A percentile compares a stretch with the other conserved stretches of the same genome.
phyloP scores from a whole-genome alignment of 768 basidiomycete species.

The Pulveroboletus ravenelii region DNA sequence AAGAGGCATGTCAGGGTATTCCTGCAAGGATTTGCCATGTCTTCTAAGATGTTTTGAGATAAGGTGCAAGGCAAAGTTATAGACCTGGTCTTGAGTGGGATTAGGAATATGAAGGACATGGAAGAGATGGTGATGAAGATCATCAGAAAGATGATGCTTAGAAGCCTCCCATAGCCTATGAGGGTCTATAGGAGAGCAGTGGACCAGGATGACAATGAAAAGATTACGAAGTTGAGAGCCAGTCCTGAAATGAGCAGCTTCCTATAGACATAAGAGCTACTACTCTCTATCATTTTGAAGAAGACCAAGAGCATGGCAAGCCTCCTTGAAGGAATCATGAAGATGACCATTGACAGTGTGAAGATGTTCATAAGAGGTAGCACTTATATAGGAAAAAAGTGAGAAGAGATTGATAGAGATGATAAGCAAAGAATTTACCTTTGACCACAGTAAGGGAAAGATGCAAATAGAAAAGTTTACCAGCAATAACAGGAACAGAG shows the following conservation, averaged over 20 bases:
- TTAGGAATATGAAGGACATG: not conserved
- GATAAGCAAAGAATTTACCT: not conserved
- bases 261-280: conserved; percentile 38
- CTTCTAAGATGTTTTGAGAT: not conserved
- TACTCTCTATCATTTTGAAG: conserved; percentile 48
- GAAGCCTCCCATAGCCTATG: too few species aligned
- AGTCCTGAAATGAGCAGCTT: conserved; percentile 13
- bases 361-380: too few species aligned
- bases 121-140: not conserved
- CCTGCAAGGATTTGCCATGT: not conserved
- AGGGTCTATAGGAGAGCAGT: too few species aligned
- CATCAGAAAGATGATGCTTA: too few species aligned
- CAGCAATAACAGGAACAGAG: conserved; percentile 17
- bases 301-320: conserved; percentile 40
- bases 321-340: conserved; percentile 34
- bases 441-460: conserved; percentile 36
- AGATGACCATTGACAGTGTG: conserved; percentile 6
- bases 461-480: conserved; percentile 39
- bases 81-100: not conserved
- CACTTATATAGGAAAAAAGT: too few species aligned
- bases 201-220: too few species aligned
- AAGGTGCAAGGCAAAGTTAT: not conserved
- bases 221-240: too few species aligned
- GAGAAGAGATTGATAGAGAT: too few species aligned
- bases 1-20: not conserved